Evolutionary conservation across 768 basidiomycete species (phyloP).

Genomic region (Pisolithus orientalis): DNA sequence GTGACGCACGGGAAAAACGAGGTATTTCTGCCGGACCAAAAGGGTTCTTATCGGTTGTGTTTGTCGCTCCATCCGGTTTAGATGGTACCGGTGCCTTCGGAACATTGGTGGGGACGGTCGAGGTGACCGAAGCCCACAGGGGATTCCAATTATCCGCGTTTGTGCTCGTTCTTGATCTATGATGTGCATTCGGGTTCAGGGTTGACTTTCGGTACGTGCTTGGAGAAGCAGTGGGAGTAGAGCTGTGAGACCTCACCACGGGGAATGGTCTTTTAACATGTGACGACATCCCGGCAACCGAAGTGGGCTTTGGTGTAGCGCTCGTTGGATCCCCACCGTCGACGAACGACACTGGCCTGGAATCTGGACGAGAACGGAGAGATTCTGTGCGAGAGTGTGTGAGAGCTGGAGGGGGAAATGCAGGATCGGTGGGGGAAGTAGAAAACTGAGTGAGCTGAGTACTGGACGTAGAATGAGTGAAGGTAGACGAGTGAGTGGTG

Average conservation of each 20-base stretch:
- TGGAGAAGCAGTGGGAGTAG: neutral
- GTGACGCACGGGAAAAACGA: conserved; percentile 25
- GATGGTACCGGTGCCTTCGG: conserved; percentile 22
- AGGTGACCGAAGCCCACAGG: neutral
- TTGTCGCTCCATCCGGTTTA: too few relatives aligned
- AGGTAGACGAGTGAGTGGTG: neutral
- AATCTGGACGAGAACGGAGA: neutral
- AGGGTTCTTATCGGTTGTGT: conserved; percentile 6
- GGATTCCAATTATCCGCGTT: neutral
- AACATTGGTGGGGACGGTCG: neutral
- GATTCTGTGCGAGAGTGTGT: conserved; percentile 17
- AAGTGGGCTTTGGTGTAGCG: too few relatives aligned
- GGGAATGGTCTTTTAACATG: neutral
- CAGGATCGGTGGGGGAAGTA: neutral
- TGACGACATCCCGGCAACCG: conserved; percentile 2
- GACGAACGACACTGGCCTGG: neutral
- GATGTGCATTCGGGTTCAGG: neutral
- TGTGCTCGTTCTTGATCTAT: neutral
- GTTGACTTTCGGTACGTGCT: neutral
- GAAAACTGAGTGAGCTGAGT: neutral
- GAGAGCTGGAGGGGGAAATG: conserved; percentile 17
- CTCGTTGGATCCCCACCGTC: neutral
- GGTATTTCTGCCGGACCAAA: conserved; percentile 24
- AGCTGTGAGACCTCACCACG: neutral
- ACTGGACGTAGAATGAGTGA: neutral